Evolutionary conservation across 257 asterid species (phyloP), one percentile per base, ranked within the genome.

Genomic region (Nicotiana otophora): DNA sequence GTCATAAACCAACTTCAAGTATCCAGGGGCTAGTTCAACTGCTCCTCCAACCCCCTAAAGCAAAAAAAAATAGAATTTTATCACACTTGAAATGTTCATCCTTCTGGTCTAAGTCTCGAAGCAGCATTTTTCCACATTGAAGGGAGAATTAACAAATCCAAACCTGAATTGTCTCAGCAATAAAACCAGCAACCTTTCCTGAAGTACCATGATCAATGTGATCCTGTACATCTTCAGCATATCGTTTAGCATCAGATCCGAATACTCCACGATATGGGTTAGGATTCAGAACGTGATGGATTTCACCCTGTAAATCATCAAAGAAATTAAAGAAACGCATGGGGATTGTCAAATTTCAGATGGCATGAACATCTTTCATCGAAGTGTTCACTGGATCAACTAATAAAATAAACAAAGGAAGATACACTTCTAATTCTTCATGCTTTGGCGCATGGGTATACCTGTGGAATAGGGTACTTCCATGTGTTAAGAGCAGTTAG

Each of bases 391-490:
- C 63, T 26, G 20, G 12, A 7, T 51, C 16, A 46, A 48, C 61
- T 74, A 23, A 34, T 74, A 48, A 74, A 48, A 48, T 26, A 20
- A 7, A 48, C 1, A 48, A 74, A 51, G 62, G 26, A 74, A 74
- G 63, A 15, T 74, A 75, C 62, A 75, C 63, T 75, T 48, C 39
- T 46, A 26, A 74, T 48, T 8, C 39, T 74, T 72, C 62, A 48
- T 46, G 42, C 36, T 20, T 5, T 65, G 36, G 53, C 12, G 42
- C 30, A 64, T 6, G 58, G 28, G 76, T 67, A 70, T 87, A 95
- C 99, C 99, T 95, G 99, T 69, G 98, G 97, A 87, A 94, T 94
- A 0, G 97, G 96, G 82, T 94, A 95, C 88, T 95, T 95, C 98
- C 98, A 94, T 11, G 97, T 92, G 90, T 88, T 94, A 33, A 96